Conservation (phyloP, 495 filamentous ascomycete species). For the Elasticomyces elasticus region DNA sequence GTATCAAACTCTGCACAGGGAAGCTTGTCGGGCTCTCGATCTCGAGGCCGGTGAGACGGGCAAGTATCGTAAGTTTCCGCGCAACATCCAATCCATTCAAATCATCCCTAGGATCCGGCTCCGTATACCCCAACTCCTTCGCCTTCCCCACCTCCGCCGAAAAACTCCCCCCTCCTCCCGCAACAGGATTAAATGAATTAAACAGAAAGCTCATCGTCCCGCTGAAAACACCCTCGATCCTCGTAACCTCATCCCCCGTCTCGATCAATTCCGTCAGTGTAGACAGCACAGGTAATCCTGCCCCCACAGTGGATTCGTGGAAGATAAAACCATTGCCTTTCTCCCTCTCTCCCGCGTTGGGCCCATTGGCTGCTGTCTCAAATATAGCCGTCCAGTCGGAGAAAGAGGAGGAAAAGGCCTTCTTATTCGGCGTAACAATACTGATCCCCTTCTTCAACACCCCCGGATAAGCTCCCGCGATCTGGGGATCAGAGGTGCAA, state of each 20-base stretch:
- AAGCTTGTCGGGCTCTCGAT: constrained; percentile 72
- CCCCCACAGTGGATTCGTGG: constrained; percentile 89
- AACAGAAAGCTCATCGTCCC: constrained; percentile 95
- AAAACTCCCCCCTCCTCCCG: constrained; percentile 54
- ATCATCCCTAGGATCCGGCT: constrained; percentile 92
- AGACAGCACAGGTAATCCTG: constrained; percentile 82
- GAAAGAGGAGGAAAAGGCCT: constrained; percentile 73
- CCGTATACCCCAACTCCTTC: constrained; percentile 90
- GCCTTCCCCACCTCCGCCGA: constrained; percentile 80
- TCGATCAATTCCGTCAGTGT: constrained; percentile 81
- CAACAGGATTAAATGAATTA: constrained; percentile 62
- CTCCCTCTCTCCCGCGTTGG: no score
- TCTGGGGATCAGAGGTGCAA: constrained; percentile 77
- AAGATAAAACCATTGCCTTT: constrained; percentile 75
- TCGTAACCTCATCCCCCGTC: constrained; percentile 77
- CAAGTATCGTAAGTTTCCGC: constrained; percentile 90
- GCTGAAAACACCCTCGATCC: constrained; percentile 92
- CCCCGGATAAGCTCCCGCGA: constrained; percentile 68
- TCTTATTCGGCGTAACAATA: constrained; percentile 95
- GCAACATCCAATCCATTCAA: constrained; percentile 94
- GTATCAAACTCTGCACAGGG: constrained; percentile 85
- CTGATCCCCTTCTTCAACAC: constrained; percentile 71
- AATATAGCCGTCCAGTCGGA: constrained; percentile 78
- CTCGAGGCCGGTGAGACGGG: constrained; percentile 65
- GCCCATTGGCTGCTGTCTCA: constrained; percentile 39